Base-by-base conservation (phyloP, 1,284 basidiomycete species). In the Boletus sp. region DNA sequence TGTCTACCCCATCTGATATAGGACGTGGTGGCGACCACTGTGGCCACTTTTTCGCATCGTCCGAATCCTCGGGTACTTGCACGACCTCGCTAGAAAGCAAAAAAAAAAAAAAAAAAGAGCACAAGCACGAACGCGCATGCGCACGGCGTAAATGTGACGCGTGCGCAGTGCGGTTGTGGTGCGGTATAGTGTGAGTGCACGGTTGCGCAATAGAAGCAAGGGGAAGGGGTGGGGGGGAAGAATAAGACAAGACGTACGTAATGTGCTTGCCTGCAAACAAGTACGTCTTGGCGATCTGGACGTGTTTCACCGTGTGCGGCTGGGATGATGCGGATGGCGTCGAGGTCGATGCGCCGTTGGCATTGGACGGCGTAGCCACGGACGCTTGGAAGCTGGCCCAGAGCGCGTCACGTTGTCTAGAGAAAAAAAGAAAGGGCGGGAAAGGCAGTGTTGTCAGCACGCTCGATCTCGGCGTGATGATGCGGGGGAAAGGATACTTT, bases 11-110 rank as follows among this genome's bases (percentile, higher is more conserved):
- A 13, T 23, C 32, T 8, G 61, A 57, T 29, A 65, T 51, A 19
- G 70, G 38, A 12, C 2, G 66, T 17, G 35, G 13, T 10, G 58
- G 29, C 20, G 66, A 61, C 75, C 76, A 82, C 16, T 69, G 57
- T 1, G 87, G 82, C 85, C 85, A 91, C 60, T 77, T 78, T 61
- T 75, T 81, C 8, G 87, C 87, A 14, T 91, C 88, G 9, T 73
- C 66, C 1, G 87, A 89, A 57, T 80, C 77, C 56, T 80, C 83
- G 10, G 75, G 69, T 1, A 91, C 88, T 54, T 87, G 80, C 16
- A 80, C 74, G 7, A 88, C 72, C 63, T 90, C 82, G 44, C 88
- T 91, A 55, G 34, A 47, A 55, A 23, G 56, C 3, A 16, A 34
- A 34, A 34, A 16, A 10, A 12, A 1, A 34, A 34, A 5, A 6